These are phyloP conservation scores for Papilionanthe hybrid DNA, from an alignment of 116 monocot species.

Conservation along the genomic window DNA sequence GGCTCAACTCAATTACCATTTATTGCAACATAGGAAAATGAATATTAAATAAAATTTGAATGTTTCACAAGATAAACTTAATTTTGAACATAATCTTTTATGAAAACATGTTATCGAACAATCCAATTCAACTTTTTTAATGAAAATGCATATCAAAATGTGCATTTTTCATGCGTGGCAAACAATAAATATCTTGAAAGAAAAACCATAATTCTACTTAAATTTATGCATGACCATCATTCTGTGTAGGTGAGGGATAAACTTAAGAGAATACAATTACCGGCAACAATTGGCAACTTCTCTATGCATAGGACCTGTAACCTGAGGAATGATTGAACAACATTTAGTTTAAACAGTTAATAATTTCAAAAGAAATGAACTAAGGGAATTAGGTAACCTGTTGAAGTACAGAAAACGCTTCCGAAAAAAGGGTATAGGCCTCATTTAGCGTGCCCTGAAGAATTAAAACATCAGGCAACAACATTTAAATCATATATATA, in stretches of 20 bases:
- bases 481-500: neutral
- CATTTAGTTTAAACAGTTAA: neutral
- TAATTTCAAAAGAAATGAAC: neutral
- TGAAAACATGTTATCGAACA: neutral
- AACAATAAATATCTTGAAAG: neutral
- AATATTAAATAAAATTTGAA: neutral
- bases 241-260: neutral
- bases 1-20: neutral
- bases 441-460: conserved; percentile 82
- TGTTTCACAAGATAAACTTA: neutral
- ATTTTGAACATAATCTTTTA: neutral
- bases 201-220: neutral
- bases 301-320: conserved; percentile 93
- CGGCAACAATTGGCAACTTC: conserved; percentile 95
- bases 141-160: neutral
- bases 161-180: neutral
- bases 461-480: conserved; percentile 14
- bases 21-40: neutral
- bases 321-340: conserved; percentile 30
- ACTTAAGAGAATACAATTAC: conserved; percentile 19
- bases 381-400: conserved; percentile 43
- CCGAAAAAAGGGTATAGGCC: conserved; percentile 82
- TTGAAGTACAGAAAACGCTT: conserved; percentile 92
- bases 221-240: neutral
- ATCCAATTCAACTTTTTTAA: neutral